Conservation (phyloP, 148 eudicot genomes). For the Rheum nobile region DNA sequence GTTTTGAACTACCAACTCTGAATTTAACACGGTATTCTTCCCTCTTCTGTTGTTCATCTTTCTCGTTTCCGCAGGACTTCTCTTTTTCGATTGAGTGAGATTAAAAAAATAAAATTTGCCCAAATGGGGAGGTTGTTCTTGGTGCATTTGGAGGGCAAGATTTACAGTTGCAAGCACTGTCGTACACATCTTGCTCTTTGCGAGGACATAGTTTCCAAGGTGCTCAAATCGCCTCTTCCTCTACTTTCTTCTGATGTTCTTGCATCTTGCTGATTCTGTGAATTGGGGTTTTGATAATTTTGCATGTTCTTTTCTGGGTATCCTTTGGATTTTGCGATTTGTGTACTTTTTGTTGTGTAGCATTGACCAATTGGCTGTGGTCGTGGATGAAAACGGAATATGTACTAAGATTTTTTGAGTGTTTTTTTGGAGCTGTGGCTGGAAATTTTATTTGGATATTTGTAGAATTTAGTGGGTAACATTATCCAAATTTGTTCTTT, state of each 20-base stretch:
- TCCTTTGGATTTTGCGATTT: background rate
- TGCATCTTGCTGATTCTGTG: background rate
- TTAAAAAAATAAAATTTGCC: background rate
- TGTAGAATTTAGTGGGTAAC: background rate
- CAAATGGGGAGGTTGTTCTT: conserved; percentile 61
- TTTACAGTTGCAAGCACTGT: conserved; percentile 78
- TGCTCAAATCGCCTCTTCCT: conserved; percentile 1
- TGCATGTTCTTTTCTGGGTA: background rate
- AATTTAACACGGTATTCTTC: too few species aligned
- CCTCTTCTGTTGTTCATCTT: background rate
- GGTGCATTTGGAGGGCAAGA: conserved; percentile 65
- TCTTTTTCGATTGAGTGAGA: background rate
- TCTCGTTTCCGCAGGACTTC: background rate
- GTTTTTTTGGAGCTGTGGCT: background rate
- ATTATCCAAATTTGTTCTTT: background rate
- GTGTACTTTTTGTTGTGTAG: background rate
- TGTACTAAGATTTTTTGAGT: background rate
- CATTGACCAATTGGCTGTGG: background rate
- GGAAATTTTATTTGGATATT: background rate
- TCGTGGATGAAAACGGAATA: background rate
- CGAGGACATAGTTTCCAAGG: conserved; percentile 68
- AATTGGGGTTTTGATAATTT: background rate
- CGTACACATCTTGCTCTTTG: conserved; percentile 56
- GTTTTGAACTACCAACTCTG: background rate
- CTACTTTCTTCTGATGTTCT: background rate